These are phyloP conservation scores for Lentinula sp. DNA, from an alignment of 768 basidiomycete species.

Conservation along the genomic window DNA sequence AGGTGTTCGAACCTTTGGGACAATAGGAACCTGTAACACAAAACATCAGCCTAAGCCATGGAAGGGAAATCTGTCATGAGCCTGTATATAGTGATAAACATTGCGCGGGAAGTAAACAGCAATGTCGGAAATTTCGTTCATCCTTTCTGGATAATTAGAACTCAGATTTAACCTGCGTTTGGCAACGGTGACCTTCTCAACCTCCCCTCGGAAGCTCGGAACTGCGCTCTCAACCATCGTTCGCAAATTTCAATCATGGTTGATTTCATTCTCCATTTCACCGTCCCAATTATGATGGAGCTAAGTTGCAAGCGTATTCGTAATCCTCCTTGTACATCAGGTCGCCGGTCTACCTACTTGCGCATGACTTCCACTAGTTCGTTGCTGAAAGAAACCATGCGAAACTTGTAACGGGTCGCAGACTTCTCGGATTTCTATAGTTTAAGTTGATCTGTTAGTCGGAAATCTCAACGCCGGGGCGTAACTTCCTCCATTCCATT, in stretches of 20 bases:
- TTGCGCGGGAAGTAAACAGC: conserved; percentile 17
- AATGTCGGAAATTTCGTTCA: conserved; percentile 19
- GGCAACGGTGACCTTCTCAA: background rate
- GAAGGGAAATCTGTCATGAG: background rate
- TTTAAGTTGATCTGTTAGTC: background rate
- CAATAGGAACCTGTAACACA: conserved; percentile 14
- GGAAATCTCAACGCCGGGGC: background rate
- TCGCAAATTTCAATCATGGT: conserved; percentile 3
- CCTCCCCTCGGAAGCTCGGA: background rate
- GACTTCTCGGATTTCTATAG: background rate
- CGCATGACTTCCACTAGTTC: background rate
- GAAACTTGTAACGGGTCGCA: background rate
- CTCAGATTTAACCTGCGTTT: background rate
- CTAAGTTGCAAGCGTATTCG: background rate
- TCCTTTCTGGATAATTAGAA: conserved; percentile 11
- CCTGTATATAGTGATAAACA: conserved; percentile 3
- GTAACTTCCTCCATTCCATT: background rate
- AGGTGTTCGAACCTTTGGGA: conserved; percentile 20
- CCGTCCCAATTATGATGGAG: background rate
- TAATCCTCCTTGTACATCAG: background rate
- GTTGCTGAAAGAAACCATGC: background rate
- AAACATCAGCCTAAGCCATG: background rate
- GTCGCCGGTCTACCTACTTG: background rate
- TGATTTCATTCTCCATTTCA: conserved; percentile 10
- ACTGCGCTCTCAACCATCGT: conserved; percentile 10